Base-by-base conservation (phyloP, 768 basidiomycete species). In the Serendipita sp. region DNA sequence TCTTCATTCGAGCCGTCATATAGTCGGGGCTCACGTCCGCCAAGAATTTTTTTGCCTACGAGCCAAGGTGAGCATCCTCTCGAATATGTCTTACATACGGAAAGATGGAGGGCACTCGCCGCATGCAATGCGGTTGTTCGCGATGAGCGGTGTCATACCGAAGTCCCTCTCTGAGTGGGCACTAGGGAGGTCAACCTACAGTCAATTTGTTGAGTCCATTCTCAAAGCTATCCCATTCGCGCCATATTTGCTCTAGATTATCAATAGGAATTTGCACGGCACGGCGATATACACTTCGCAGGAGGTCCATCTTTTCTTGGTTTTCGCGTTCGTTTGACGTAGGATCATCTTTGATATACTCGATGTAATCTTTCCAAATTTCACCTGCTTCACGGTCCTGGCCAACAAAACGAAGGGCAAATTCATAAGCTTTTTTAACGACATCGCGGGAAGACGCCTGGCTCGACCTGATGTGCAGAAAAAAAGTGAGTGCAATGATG, bases 261-360 rank as follows among this genome's bases (percentile, higher is more conserved):
- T 92, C 88, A 67, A 98, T 79, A 0, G 96, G 96, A 33, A 96
- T 90, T 70, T 91, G 89, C 22, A 98, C 88, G 2, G 91, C 95
- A 60, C 90, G 84, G 69, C 94, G 90, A 74, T 96, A 96, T 0
- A 89, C 85, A 71, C 89, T 90, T 64, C 96, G 83, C 3, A 98
- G 76, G 1, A 84, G 81, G 67, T 96, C 95, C 86, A 92, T 93
- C 71, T 92, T 91, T 70, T 95, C 90, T 68, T 93, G 90, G 66
- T 88, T 85, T 71, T 98, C 95, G 93, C 94, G 97, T 20, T 91
- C 90, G 26, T 86, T 88, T 13, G 80, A 81, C 0, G 86, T 78
- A 83, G 82, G 67, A 16, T 31, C 86, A 16, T 83, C 79, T 66
- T 82, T 84, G 60, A 99, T 72, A 71, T 96, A 97, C 64, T 86